Conservation (phyloP, 495 filamentous ascomycete genomes). For the Aspergillus sclerotioniger region DNA sequence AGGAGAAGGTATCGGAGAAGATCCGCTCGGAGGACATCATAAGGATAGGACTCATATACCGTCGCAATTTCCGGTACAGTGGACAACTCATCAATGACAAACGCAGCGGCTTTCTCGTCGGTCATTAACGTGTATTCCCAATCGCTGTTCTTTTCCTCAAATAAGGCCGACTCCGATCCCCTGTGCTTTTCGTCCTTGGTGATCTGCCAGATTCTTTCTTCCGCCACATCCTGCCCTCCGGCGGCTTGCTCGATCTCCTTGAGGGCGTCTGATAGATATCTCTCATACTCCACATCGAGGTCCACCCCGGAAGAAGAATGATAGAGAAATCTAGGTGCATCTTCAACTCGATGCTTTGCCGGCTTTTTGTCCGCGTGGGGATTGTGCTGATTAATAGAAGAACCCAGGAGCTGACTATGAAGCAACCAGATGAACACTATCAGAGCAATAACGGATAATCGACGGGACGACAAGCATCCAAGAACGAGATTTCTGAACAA, state of each 20-base stretch:
- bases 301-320: slow-evolving; percentile 31
- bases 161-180: slow-evolving; percentile 26
- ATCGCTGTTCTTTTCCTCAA: slow-evolving; percentile 29
- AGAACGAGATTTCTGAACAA: background rate
- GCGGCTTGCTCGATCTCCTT: slow-evolving; percentile 24
- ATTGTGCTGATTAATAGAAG: background rate
- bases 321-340: slow-evolving; percentile 30
- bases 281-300: slow-evolving; percentile 32
- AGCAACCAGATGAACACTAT: background rate
- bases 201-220: slow-evolving; percentile 39
- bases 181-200: slow-evolving; percentile 17
- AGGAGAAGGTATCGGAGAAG: slow-evolving; percentile 51
- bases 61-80: slow-evolving; percentile 31
- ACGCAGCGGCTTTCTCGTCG: slow-evolving; percentile 29
- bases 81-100: slow-evolving; percentile 26
- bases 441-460: background rate
- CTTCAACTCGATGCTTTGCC: slow-evolving; percentile 2
- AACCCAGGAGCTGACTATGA: background rate
- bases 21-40: slow-evolving; percentile 43
- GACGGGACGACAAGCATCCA: background rate
- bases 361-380: no score
- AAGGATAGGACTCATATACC: slow-evolving; percentile 34
- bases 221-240: slow-evolving; percentile 6
- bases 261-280: slow-evolving; percentile 24
- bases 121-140: slow-evolving; percentile 38